phyloP scores from a whole-genome alignment of 208 protist species.

The Leptomonas pyrrhocoris region DNA sequence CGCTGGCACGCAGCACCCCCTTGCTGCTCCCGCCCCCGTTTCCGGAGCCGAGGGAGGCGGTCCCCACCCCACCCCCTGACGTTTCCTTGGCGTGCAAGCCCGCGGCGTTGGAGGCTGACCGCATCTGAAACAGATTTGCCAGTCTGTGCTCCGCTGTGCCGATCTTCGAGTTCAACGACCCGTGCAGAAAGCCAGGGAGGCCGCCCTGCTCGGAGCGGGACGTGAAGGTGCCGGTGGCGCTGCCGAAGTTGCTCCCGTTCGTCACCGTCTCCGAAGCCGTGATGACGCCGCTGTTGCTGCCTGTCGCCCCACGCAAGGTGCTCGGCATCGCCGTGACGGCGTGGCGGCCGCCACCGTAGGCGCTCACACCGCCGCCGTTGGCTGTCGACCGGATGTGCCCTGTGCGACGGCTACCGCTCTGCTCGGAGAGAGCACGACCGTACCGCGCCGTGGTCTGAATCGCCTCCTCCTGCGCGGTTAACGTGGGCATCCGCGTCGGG shows the following conservation, averaged over 20 bases:
- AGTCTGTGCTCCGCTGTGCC: slow-evolving; percentile 24
- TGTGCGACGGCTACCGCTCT: slow-evolving; percentile 20
- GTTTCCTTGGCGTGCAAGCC: slow-evolving; percentile 24
- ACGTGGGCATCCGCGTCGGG: slow-evolving; percentile 2
- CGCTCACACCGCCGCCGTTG: slow-evolving; percentile 6
- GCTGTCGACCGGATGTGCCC: slow-evolving; percentile 23
- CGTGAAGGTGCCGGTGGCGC: slow-evolving; percentile 15
- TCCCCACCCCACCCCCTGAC: slow-evolving; percentile 3
- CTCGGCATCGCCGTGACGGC: slow-evolving; percentile 16
- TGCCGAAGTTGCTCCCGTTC: slow-evolving; percentile 6
- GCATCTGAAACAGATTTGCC: slow-evolving; percentile 24
- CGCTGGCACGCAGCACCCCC: slow-evolving; percentile 9
- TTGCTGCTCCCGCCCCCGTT: slow-evolving; percentile 12
- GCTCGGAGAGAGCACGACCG: slow-evolving; percentile 26
- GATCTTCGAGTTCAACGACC: not conserved
- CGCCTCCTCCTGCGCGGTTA: slow-evolving; percentile 43
- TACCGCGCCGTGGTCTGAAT: slow-evolving; percentile 17
- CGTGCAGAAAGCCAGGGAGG: slow-evolving; percentile 10
- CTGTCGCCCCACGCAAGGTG: not conserved
- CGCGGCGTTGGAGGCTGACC: not conserved
- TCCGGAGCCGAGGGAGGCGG: not conserved
- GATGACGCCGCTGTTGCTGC: slow-evolving; percentile 15
- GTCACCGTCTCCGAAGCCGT: slow-evolving; percentile 30
- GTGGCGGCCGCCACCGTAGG: slow-evolving; percentile 14
- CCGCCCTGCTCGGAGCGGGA: slow-evolving; percentile 19